A percentile compares a stretch with the other conserved stretches of the same genome.
These are phyloP conservation scores for Podaxis sp. DNA, from an alignment of 768 basidiomycete genomes.

Conservation along the genomic window DNA sequence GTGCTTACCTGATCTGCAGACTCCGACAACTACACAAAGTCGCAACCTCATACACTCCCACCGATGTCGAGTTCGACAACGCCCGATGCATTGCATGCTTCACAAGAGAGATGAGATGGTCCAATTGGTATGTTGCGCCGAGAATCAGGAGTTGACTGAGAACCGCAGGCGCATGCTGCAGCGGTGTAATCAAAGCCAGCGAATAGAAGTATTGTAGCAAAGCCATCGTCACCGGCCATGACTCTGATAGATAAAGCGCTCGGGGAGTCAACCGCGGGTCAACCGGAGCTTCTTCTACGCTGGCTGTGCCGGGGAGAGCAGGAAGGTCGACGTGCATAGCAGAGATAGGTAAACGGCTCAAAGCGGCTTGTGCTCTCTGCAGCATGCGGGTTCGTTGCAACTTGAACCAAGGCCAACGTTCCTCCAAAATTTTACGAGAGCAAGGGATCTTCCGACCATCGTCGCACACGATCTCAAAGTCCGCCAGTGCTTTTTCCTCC, in stretches of 20 bases:
- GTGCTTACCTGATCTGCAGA: slow-evolving; percentile 79
- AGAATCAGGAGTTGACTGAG: slow-evolving; percentile 85
- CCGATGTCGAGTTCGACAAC: slow-evolving; percentile 79
- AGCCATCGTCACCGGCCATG: slow-evolving; percentile 86
- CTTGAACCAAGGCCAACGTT: slow-evolving; percentile 96
- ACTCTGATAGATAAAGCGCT: slow-evolving; percentile 79
- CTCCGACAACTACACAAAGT: slow-evolving; percentile 87
- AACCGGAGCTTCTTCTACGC: slow-evolving; percentile 51
- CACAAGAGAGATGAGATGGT: slow-evolving; percentile 75
- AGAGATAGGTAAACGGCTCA: slow-evolving; percentile 60
- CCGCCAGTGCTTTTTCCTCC: slow-evolving; percentile 77
- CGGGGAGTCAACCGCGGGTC: slow-evolving; percentile 84
- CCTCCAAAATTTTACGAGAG: slow-evolving; percentile 81
- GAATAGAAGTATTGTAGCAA: slow-evolving; percentile 95
- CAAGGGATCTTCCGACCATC: slow-evolving; percentile 84
- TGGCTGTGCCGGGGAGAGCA: slow-evolving; percentile 52
- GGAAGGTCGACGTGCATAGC: slow-evolving; percentile 64
- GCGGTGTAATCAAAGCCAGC: slow-evolving; percentile 78
- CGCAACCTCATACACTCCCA: slow-evolving; percentile 93
- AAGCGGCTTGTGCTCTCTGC: slow-evolving; percentile 52
- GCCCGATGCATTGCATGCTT: slow-evolving; percentile 94
- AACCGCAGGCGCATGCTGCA: slow-evolving; percentile 90
- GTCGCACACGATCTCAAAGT: slow-evolving; percentile 92
- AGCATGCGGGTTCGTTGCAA: slow-evolving; percentile 63
- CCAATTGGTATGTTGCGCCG: slow-evolving; percentile 77